These are phyloP conservation scores for Trichoderma brevicompactum DNA, from an alignment of 2,329 filamentous ascomycete genomes.

Conservation along the genomic window DNA sequence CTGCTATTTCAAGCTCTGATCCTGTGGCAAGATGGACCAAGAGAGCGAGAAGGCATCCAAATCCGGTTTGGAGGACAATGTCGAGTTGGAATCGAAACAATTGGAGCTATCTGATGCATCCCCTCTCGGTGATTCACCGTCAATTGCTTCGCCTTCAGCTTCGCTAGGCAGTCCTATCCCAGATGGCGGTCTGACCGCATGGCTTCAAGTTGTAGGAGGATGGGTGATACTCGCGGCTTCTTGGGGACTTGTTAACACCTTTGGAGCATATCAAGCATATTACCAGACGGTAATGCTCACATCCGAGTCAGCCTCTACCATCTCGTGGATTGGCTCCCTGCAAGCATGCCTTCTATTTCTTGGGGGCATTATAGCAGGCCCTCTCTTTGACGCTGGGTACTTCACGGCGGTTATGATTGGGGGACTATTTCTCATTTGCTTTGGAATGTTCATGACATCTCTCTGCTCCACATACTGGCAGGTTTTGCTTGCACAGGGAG, in stretches of 20 bases:
- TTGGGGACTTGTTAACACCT: slow-evolving; percentile 52
- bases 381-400: slow-evolving; percentile 53
- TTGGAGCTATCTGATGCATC: not conserved
- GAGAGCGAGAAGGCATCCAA: not conserved
- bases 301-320: slow-evolving; percentile 40
- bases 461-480: not conserved
- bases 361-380: slow-evolving; percentile 44
- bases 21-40: not conserved
- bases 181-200: slow-evolving; percentile 3
- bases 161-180: not conserved
- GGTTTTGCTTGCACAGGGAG: slow-evolving; percentile 5
- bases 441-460: slow-evolving; percentile 11
- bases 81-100: not conserved
- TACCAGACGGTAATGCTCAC: slow-evolving; percentile 47
- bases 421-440: not conserved
- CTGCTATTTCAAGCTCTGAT: not conserved
- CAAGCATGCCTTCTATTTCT: slow-evolving; percentile 51
- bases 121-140: not conserved
- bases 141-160: not conserved
- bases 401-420: slow-evolving; percentile 44
- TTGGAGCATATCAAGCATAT: slow-evolving; percentile 60
- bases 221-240: slow-evolving; percentile 38
- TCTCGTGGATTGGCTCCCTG: slow-evolving; percentile 50
- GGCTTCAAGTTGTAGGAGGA: slow-evolving; percentile 3
- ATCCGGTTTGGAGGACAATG: not conserved